Evolutionary conservation across 148 eudicot genomes (phyloP), one percentile per base, ranked within the genome.

Genomic region (Pharnaceum exiguum): DNA sequence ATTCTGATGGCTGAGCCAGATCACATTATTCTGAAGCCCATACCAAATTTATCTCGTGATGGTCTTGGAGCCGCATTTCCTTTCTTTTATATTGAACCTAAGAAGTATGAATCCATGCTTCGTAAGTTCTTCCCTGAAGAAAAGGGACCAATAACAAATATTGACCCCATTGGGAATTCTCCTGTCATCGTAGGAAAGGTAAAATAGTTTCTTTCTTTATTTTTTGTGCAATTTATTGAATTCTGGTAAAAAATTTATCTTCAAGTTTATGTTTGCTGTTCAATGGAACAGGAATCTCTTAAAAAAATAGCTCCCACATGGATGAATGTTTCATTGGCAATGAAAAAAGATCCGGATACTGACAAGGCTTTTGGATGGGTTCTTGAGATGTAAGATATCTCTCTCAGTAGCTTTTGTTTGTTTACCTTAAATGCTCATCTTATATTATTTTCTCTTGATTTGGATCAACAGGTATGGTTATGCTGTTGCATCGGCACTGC

Each of bases 291-390:
- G 96, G 99, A 83, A 62, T 73, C 89, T 36, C 91, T 94, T 46
- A 75, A 72, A 71, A 86, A 80, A 76, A 89, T 94, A 70, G 96
- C 96, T 37, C 89, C 96, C 31, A 76, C 91, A 22, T 94, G 99
- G 99, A 94, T 79, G 95, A 94, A 94, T 73, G 68, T 94, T 50
- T 94, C 99, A 24, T 72, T 94, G 69, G 95, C 89, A 28, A 89
- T 89, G 96, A 94, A 94, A 58, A 76, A 82, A 67, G 95, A 94
- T 73, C 91, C 91, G 24, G 91, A 94, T 55, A 44, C 95, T 39
- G 99, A 94, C 70, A 94, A 94, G 73, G 78, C 80, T 28, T 94
- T 94, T 66, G 99, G 96, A 63, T 94, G 99, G 99, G 99, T 94
- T 39, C 99, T 94, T 69, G 95, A 87, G 70, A 87, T 87, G 95